A percentile compares a stretch with the other conserved stretches of the same genome.
phyloP scores from a whole-genome alignment of 768 basidiomycete genomes.

The Rhodotorula kratochvilovae region DNA sequence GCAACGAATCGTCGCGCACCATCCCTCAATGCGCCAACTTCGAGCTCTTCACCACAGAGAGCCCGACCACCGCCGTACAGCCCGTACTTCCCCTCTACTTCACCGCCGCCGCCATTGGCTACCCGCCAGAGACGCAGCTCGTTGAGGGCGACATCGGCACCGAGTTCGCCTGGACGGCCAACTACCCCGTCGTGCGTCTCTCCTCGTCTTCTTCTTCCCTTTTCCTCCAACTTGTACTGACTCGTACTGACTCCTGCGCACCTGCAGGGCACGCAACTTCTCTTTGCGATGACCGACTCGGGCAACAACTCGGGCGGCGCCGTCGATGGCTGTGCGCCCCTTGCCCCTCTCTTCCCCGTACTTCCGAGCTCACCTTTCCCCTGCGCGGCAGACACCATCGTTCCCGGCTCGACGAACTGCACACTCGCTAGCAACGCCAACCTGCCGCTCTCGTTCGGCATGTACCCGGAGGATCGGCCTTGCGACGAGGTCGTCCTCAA shows the following conservation, averaged over 20 bases:
- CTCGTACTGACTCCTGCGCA: too few relatives aligned
- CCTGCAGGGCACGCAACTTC: slow-evolving; percentile 21
- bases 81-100: slow-evolving; percentile 12
- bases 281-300: slow-evolving; percentile 31
- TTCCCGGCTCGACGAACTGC: slow-evolving; percentile 14
- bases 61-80: background rate
- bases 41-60: slow-evolving; percentile 1
- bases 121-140: background rate
- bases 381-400: slow-evolving; percentile 14
- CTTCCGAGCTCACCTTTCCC: too few relatives aligned
- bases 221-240: too few relatives aligned
- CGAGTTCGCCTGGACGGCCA: slow-evolving; percentile 1
- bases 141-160: background rate
- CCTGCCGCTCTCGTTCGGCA: background rate
- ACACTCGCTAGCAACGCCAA: background rate
- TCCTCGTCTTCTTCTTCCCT: background rate
- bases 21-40: slow-evolving; percentile 14
- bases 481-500: slow-evolving; percentile 29
- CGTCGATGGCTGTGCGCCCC: slow-evolving; percentile 22
- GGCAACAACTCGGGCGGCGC: slow-evolving; percentile 27
- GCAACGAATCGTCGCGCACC: background rate
- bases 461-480: slow-evolving; percentile 1
- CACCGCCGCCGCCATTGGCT: slow-evolving; percentile 2
- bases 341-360: background rate
- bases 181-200: background rate